These are phyloP conservation scores for Penicillium frequentans DNA, from an alignment of 2,329 filamentous ascomycete genomes.

Conservation along the genomic window DNA sequence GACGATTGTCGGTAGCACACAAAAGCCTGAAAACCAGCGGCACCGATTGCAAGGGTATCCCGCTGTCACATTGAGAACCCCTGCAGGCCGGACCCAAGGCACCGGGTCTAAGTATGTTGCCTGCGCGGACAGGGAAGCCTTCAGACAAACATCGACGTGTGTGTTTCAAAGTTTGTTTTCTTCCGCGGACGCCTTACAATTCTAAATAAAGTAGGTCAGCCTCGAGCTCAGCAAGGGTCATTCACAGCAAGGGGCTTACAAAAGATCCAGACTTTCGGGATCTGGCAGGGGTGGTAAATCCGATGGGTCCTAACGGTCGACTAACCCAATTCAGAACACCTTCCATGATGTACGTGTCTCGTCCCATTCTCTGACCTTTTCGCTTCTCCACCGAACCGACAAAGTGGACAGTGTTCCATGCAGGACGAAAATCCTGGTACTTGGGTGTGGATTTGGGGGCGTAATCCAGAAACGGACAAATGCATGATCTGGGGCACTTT, in stretches of 20 bases:
- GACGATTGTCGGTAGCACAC: background rate
- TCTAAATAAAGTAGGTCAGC: background rate
- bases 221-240: background rate
- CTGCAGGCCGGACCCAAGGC: background rate
- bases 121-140: background rate
- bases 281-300: too few species aligned
- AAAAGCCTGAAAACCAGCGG: background rate
- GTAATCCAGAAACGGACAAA: background rate
- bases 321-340: constrained; percentile 10
- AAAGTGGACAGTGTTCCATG: background rate
- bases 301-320: constrained; percentile 14
- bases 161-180: background rate
- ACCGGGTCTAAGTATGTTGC: background rate
- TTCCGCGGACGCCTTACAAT: background rate
- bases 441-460: background rate
- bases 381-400: background rate
- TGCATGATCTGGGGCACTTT: background rate
- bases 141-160: background rate
- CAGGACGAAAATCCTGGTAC: background rate
- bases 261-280: background rate
- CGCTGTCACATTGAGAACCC: background rate
- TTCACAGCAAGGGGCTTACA: background rate
- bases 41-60: background rate
- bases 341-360: background rate
- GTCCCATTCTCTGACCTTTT: background rate